Base-by-base conservation (phyloP, 352 stramenopile species). In the Phytophthora europaea region DNA sequence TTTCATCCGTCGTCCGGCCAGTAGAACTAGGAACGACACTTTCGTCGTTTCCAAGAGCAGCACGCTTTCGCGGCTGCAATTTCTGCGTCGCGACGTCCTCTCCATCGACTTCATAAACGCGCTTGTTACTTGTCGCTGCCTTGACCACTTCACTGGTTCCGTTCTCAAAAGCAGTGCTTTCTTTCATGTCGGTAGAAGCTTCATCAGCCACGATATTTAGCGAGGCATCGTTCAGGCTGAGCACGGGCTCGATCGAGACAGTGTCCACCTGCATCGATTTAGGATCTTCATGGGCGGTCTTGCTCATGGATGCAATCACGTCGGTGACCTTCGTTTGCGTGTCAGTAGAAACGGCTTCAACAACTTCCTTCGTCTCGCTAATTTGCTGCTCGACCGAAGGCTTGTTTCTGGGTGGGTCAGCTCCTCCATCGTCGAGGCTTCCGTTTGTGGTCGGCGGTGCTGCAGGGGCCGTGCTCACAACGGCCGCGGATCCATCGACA, bases 1-100 rank as follows among this genome's bases (percentile, higher is more conserved):
- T 72, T 54, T 77, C 76, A 33, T 80, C 76, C 43, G 65, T 73
- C 12, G 56, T 72, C 67, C 77, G 67, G 4, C 40, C 66, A 22
- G 65, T 45, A 58, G 31, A 72, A 47, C 15, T 73, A 18, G 57
- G 53, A 5, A 60, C 56, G 4, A 20, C 13, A 26, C 40, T 65
- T 12, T 62, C 52, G 10, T 52, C 54, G 13, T 45, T 31, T 8
- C 22, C 43, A 13, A 75, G 22, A 65, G 75, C 72, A 54, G 60
- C 47, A 50, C 75, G 72, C 58, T 82, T 82, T 12, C 22, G 45
- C 52, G 54, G 47, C 22, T 59, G 50, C 18, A 47, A 58, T 33
- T 65, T 34, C 15, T 65, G 52, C 22, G 38, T 62, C 9, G 13
- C 13, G 9, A 16, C 48, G n/a, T 71, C 26, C 47, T 66, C 48